A percentile compares a stretch with the other conserved stretches of the same genome.
Conservation (phyloP, 2,329 filamentous ascomycete genomes). For the Albifimbria verrucaria region DNA sequence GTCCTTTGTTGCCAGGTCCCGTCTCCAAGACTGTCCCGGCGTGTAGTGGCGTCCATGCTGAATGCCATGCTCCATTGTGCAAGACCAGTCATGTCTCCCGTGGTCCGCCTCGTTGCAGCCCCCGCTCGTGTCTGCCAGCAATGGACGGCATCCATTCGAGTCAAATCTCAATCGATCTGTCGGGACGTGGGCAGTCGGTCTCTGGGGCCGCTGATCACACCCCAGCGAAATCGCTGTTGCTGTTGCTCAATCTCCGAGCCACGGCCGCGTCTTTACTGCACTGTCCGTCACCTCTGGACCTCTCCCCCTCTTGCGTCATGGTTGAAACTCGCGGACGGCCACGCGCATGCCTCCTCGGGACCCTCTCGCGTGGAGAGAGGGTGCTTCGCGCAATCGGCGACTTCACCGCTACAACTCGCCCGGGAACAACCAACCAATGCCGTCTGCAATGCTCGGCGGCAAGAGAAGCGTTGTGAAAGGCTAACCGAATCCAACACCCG, state of each 20-base stretch:
- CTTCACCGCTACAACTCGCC: constrained; percentile 12
- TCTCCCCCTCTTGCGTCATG: no score
- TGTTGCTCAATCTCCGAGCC: not conserved
- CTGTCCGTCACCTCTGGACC: no score
- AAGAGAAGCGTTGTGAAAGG: constrained; percentile 37
- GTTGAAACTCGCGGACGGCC: no score
- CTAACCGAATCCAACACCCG: constrained; percentile 17
- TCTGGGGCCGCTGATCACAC: no score
- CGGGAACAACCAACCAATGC: constrained; percentile 18
- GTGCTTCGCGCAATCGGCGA: no score
- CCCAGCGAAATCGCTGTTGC: no score
- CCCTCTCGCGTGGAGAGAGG: no score
- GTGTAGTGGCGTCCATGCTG: not conserved
- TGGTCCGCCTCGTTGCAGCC: not conserved
- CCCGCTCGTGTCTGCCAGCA: not conserved
- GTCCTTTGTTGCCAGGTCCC: not conserved
- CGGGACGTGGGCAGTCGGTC: not conserved
- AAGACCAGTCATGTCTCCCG: not conserved
- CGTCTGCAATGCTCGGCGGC: constrained; percentile 27
- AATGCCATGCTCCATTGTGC: not conserved
- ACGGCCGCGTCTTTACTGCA: no score
- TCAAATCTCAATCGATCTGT: not conserved
- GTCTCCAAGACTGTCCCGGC: no score
- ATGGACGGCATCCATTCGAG: not conserved
- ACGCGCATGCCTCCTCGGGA: no score